phyloP scores from a whole-genome alignment of 352 stramenopile species.

The Lagenidium giganteum region DNA sequence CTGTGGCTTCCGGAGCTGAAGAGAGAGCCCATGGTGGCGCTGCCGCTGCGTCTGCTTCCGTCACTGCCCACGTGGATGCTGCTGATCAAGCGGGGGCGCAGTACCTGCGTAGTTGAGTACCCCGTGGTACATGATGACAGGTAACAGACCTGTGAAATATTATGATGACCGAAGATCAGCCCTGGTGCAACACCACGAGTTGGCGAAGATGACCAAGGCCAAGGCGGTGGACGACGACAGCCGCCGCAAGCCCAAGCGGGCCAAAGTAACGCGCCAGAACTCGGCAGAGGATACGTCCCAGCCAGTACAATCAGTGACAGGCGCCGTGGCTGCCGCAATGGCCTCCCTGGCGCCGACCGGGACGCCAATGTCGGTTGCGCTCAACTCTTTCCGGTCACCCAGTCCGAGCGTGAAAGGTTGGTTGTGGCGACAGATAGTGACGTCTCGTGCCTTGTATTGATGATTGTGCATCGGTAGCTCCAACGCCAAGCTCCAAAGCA shows the following conservation, averaged over 20 bases:
- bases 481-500: constrained; percentile 34
- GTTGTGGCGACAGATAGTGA: constrained; percentile 3
- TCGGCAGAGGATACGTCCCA: constrained; percentile 15
- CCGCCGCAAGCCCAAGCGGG: constrained; percentile 64
- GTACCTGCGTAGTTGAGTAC: too few species aligned
- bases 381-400: constrained; percentile 39
- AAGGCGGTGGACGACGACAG: constrained; percentile 56
- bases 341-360: constrained; percentile 8
- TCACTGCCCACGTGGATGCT: too few species aligned
- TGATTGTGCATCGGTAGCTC: not conserved
- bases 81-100: too few species aligned
- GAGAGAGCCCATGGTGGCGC: too few species aligned
- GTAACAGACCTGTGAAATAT: constrained; percentile 8
- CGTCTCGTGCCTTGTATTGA: not conserved
- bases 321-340: constrained; percentile 11
- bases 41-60: too few species aligned
- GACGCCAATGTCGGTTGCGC: too few species aligned
- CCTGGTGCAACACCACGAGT: not conserved
- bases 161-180: constrained; percentile 5
- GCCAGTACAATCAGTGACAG: constrained; percentile 3
- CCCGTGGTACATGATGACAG: too few species aligned
- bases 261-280: constrained; percentile 47
- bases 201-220: constrained; percentile 41
- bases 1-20: too few species aligned
- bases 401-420: constrained; percentile 36